Percentiles rank a stretch among this genome's conserved stretches.
phyloP scores from a whole-genome alignment of 2,329 filamentous ascomycete species.

The Xylariales sp. region DNA sequence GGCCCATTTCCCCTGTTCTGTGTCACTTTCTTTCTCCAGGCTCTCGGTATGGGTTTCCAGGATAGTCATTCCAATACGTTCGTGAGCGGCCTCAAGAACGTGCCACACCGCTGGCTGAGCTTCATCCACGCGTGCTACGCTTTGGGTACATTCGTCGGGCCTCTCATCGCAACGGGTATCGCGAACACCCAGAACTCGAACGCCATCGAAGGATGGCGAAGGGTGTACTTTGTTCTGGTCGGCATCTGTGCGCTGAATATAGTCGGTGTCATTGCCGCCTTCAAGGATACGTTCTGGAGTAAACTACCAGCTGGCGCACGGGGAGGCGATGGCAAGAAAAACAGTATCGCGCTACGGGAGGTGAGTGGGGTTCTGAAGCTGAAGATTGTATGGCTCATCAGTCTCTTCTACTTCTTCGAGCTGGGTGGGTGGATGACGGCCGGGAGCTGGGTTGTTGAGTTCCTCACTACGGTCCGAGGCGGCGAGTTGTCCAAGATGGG shows the following conservation, averaged over 20 bases:
- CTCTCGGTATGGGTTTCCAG: constrained; percentile 57
- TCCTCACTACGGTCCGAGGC: constrained; percentile 54
- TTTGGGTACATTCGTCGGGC: constrained; percentile 51
- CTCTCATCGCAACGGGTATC: constrained; percentile 50
- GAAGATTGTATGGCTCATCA: constrained; percentile 52
- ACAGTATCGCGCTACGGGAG: constrained; percentile 32
- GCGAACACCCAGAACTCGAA: constrained; percentile 28
- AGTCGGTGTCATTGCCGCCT: constrained; percentile 39
- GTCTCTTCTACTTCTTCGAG: constrained; percentile 61
- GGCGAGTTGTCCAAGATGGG: constrained; percentile 54
- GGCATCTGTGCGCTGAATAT: constrained; percentile 49
- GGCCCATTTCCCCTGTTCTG: constrained; percentile 52
- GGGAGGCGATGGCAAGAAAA: neutral
- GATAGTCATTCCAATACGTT: constrained; percentile 62
- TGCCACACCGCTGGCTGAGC: constrained; percentile 55
- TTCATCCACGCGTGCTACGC: constrained; percentile 62
- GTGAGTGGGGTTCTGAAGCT: constrained; percentile 40
- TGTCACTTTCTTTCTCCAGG: constrained; percentile 53
- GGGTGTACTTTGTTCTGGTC: constrained; percentile 53
- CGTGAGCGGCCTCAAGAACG: constrained; percentile 43
- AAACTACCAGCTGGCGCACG: constrained; percentile 11
- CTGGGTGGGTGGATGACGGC: constrained; percentile 53
- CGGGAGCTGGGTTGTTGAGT: constrained; percentile 61
- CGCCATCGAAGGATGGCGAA: constrained; percentile 38
- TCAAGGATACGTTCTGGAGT: constrained; percentile 40